Conservation (phyloP, 2,329 filamentous ascomycete species). For the Dactylellina parvicollis region DNA sequence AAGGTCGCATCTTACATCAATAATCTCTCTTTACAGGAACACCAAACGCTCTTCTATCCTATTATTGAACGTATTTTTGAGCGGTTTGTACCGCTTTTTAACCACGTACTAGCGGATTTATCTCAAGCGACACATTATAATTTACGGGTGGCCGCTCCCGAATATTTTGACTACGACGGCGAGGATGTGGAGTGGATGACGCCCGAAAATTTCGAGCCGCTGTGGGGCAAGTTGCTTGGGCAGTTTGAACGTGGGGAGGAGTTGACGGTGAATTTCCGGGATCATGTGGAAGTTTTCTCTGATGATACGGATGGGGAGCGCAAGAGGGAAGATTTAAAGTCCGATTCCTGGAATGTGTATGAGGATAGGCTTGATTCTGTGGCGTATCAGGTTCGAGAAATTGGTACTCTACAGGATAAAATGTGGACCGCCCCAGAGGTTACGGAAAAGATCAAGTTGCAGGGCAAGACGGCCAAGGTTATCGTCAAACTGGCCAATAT, state of each 20-base stretch:
- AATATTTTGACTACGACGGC: neutral
- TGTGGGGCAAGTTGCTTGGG: slow-evolving; percentile 20
- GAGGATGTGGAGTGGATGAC: slow-evolving; percentile 26
- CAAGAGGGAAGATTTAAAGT: neutral
- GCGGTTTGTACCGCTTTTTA: slow-evolving; percentile 47
- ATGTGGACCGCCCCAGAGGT: slow-evolving; percentile 10
- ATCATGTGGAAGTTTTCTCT: neutral
- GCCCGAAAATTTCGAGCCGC: neutral
- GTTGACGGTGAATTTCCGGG: neutral
- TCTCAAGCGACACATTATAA: neutral
- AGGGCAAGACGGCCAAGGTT: slow-evolving; percentile 67
- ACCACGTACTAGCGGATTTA: slow-evolving; percentile 43
- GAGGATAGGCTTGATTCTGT: neutral
- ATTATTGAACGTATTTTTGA: slow-evolving; percentile 49
- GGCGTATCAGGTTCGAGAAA: slow-evolving; percentile 27
- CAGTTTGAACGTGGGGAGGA: slow-evolving; percentile 40
- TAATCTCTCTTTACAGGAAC: slow-evolving; percentile 21
- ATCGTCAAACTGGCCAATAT: slow-evolving; percentile 73
- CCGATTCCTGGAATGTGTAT: neutral
- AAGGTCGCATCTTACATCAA: slow-evolving; percentile 50
- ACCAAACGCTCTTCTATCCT: slow-evolving; percentile 35
- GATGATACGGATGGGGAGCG: slow-evolving; percentile 12
- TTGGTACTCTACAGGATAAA: neutral
- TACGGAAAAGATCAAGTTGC: neutral
- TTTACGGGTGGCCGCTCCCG: slow-evolving; percentile 1